Conservation (phyloP, 495 filamentous ascomycete genomes). For the Acidiella bohemica region DNA sequence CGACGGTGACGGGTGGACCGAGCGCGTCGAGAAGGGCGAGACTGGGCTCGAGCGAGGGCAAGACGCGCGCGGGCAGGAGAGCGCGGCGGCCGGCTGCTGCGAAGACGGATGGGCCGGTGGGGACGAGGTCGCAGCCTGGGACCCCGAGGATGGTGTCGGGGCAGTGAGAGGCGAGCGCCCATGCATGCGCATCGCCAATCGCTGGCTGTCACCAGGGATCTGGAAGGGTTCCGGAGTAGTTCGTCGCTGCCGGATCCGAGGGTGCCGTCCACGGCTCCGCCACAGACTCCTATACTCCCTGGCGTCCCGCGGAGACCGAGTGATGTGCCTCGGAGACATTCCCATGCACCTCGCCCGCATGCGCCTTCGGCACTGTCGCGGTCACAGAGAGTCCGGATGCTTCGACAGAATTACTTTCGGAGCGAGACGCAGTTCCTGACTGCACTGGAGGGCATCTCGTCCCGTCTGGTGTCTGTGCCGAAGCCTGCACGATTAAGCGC, state of each 20-base stretch:
- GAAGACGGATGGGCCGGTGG: conserved; percentile 3
- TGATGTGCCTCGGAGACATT: conserved; percentile 33
- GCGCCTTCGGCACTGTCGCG: conserved; percentile 41
- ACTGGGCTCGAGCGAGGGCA: conserved; percentile 17
- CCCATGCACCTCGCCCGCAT: conserved; percentile 31
- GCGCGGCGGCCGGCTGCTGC: conserved; percentile 1
- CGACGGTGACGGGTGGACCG: conserved; percentile 43
- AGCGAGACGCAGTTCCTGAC: conserved; percentile 58
- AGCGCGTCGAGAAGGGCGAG: conserved; percentile 36
- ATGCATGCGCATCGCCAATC: conserved; percentile 10
- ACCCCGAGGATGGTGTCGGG: too few species aligned
- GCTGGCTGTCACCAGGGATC: conserved; percentile 2
- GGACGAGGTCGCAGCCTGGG: too few species aligned
- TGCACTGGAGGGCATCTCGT: conserved; percentile 64
- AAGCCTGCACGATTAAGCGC: conserved; percentile 64
- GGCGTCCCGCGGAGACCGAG: conserved; percentile 31
- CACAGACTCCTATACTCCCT: too few species aligned
- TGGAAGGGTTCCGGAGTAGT: conserved; percentile 33
- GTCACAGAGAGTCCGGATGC: conserved; percentile 45
- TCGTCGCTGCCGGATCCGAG: conserved; percentile 50
- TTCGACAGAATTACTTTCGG: conserved; percentile 61
- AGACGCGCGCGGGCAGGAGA: conserved; percentile 1
- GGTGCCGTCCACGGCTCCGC: too few species aligned
- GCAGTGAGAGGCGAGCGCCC: too few species aligned
- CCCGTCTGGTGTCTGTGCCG: conserved; percentile 56